Conservation (phyloP, 106 monocot genomes). For the Dioscorea alata region DNA sequence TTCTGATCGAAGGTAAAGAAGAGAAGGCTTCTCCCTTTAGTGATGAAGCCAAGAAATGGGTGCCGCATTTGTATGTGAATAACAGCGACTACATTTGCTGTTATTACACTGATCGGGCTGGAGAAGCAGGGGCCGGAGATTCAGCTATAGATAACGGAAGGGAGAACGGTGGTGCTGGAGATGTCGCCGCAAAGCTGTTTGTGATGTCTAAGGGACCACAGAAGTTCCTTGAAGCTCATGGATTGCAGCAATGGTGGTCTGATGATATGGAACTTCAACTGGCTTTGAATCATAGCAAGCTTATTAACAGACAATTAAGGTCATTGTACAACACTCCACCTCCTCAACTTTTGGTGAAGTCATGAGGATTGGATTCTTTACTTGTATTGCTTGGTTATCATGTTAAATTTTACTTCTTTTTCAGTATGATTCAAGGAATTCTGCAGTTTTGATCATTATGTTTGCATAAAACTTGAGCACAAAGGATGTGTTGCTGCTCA, state of each 20-base stretch:
- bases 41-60: constrained; percentile 20
- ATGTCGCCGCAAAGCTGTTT: constrained; percentile 13
- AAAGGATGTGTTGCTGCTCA: too few species aligned
- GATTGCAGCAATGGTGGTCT: constrained; percentile 18
- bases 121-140: background rate
- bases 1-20: background rate
- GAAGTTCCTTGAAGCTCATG: constrained; percentile 16
- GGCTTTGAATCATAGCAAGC: constrained; percentile 12
- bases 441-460: background rate
- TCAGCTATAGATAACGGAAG: background rate
- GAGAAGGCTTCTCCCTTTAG: background rate
- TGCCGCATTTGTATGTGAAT: constrained; percentile 30
- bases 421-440: too few species aligned
- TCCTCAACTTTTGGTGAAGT: background rate
- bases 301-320: constrained; percentile 13
- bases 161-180: background rate
- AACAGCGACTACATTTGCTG: constrained; percentile 28
- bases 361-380: background rate
- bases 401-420: too few species aligned
- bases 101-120: constrained; percentile 23
- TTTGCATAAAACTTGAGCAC: too few species aligned
- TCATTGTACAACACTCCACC: constrained; percentile 2
- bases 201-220: constrained; percentile 16
- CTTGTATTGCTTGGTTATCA: background rate
- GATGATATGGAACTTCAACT: constrained; percentile 14